These are phyloP conservation scores for Cornus florida DNA, from an alignment of 148 eudicot species.

Conservation along the genomic window DNA sequence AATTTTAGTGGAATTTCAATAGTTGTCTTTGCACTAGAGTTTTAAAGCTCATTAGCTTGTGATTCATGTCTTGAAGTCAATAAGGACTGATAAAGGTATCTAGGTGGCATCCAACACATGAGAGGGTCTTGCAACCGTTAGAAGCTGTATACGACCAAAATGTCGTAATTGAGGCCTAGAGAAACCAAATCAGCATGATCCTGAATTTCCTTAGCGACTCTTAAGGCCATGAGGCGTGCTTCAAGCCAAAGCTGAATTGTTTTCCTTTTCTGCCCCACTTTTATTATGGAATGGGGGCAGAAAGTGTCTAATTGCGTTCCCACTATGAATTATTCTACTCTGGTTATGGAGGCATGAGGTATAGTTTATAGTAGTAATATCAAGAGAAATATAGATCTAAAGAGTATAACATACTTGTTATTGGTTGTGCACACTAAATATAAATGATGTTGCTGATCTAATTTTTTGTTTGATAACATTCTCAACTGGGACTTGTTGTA, in stretches of 20 bases:
- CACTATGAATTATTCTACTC: no score
- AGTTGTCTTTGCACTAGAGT: not conserved
- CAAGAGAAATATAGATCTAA: no score
- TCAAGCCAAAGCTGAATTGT: not conserved
- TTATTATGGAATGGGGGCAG: no score
- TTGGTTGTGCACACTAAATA: no score
- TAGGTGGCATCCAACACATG: not conserved
- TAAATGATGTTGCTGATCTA: no score
- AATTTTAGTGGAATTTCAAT: not conserved
- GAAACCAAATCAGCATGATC: not conserved
- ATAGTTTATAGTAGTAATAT: no score
- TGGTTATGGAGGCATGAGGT: no score
- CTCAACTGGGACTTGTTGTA: no score
- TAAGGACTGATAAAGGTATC: not conserved
- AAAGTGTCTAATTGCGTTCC: no score
- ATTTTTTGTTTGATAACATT: no score
- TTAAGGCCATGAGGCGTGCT: not conserved
- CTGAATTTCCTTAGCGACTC: not conserved
- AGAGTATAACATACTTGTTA: no score
- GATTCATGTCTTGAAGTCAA: not conserved
- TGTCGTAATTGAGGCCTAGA: not conserved
- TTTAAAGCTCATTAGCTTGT: not conserved
- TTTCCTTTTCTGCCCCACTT: not conserved
- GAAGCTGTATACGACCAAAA: no score
- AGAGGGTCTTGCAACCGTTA: not conserved